Evolutionary conservation across 257 asterid genomes (phyloP).

Genomic region (Solanum habrochaites): DNA sequence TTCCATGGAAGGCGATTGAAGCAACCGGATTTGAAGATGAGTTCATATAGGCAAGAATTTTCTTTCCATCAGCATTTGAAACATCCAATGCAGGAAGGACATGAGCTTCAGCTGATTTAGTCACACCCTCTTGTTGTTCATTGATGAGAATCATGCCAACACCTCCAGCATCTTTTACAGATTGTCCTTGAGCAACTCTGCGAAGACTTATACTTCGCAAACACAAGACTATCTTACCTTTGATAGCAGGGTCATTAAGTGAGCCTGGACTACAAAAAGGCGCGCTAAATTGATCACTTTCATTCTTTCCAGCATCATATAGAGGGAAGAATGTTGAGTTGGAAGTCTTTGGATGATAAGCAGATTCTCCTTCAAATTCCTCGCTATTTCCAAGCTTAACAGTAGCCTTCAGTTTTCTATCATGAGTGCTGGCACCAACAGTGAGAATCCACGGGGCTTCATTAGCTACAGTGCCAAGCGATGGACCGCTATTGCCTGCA

Average conservation of each 20-base stretch:
- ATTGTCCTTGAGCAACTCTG: slow-evolving; percentile 10
- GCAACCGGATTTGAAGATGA: slow-evolving; percentile 16
- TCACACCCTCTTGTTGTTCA: neutral
- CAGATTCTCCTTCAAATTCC: slow-evolving; percentile 18
- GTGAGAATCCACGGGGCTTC: slow-evolving; percentile 48
- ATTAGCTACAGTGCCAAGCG: neutral
- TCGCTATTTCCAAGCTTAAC: slow-evolving; percentile 18
- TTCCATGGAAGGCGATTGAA: slow-evolving; percentile 24
- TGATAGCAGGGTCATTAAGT: slow-evolving; percentile 1
- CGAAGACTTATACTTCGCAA: neutral
- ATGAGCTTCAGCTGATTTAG: slow-evolving; percentile 10
- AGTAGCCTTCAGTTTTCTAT: slow-evolving; percentile 17
- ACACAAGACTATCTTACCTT: slow-evolving; percentile 40
- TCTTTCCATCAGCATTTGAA: slow-evolving; percentile 2
- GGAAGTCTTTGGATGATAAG: slow-evolving; percentile 21
- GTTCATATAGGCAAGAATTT: slow-evolving; percentile 15
- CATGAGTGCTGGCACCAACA: slow-evolving; percentile 39
- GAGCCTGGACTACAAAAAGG: slow-evolving; percentile 7
- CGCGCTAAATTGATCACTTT: neutral
- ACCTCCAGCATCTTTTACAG: slow-evolving; percentile 28
- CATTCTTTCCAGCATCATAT: slow-evolving; percentile 11
- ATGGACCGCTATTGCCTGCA: slow-evolving; percentile 27
- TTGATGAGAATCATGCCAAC: slow-evolving; percentile 35
- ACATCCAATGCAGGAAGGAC: slow-evolving; percentile 23
- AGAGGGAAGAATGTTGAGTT: slow-evolving; percentile 10